These are phyloP conservation scores for Tetrapisispora iriomotensis DNA, from an alignment of 805 yeast species.

Conservation along the genomic window DNA sequence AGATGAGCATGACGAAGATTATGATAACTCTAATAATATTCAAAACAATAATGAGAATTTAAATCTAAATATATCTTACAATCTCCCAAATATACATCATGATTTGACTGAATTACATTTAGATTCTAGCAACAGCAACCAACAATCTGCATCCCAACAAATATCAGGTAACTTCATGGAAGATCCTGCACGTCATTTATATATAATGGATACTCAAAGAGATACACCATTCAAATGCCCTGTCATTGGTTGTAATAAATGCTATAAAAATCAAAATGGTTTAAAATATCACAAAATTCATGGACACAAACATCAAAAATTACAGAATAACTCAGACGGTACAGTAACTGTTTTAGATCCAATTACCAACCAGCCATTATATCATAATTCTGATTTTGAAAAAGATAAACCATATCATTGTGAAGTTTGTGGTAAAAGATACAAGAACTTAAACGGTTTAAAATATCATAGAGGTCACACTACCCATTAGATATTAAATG, in stretches of 20 bases:
- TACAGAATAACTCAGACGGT: slow-evolving; percentile 87
- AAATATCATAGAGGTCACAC: slow-evolving; percentile 97
- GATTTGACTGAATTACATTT: background rate
- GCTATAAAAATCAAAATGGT: slow-evolving; percentile 95
- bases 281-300: slow-evolving; percentile 89
- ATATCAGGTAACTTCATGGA: slow-evolving; percentile 65
- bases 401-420: slow-evolving; percentile 97
- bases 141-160: background rate
- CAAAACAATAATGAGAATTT: background rate
- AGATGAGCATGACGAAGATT: slow-evolving; percentile 36
- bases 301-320: slow-evolving; percentile 93
- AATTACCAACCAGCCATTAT: slow-evolving; percentile 74
- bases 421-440: slow-evolving; percentile 95
- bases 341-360: slow-evolving; percentile 90
- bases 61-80: slow-evolving; percentile 1
- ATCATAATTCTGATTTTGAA: slow-evolving; percentile 90
- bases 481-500: slow-evolving; percentile 53
- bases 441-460: slow-evolving; percentile 90
- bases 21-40: slow-evolving; percentile 32
- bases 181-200: slow-evolving; percentile 91
- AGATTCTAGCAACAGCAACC: no score
- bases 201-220: slow-evolving; percentile 85
- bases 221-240: slow-evolving; percentile 96
- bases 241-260: slow-evolving; percentile 95
- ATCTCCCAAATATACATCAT: background rate